Evolutionary conservation across 2,329 filamentous ascomycete species (phyloP), one percentile per base, ranked within the genome.

Genomic region (Hypoxylon sp.): DNA sequence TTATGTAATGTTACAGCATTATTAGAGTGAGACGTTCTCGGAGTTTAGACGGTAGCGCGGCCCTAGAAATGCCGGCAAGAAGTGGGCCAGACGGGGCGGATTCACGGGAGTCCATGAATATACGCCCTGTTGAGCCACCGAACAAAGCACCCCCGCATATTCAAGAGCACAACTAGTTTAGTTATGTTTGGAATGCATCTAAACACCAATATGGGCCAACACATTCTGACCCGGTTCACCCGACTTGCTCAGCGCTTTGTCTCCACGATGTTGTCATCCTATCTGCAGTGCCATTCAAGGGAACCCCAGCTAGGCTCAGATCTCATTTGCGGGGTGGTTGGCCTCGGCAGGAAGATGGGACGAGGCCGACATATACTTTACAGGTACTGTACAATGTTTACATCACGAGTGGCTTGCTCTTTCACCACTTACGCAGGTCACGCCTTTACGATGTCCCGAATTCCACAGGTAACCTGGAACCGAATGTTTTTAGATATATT

Each of bases 331-430:
- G 63, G 30, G 23, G 30, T 34, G 25, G 60, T 45, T 57, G 50
- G 41, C 60, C 53, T 66, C 63, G 58, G 63, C 19, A 59, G 53
- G 63, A 59, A 60, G 56, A 67, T 64, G 56, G 23, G 60, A 60
- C 60, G 62, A 65, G 45, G 19, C 50, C 34, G 25, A 57, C 23
- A 45, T 30, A 21, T 34, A 51, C 21, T 21, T 28, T 48, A 7
- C 13, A 48, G 41, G 3, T 58, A 17, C 19, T 36, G 19, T 55
- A 45, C 25, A 30, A 55, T 60, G 36, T 68, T 56, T 60, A 63
- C 53, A 62, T 51, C 49, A 60, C 46, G 45, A 53, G 49, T 65
- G 38, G 30, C 52, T 57, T 62, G 36, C 10, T 53, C 23, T 43
- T 41, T 65, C 46, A 56, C 41, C 57, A 19, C 45, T 30, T 21